Conservation (phyloP, 139 green algal species). For the Klebsormidium nitens region DNA sequence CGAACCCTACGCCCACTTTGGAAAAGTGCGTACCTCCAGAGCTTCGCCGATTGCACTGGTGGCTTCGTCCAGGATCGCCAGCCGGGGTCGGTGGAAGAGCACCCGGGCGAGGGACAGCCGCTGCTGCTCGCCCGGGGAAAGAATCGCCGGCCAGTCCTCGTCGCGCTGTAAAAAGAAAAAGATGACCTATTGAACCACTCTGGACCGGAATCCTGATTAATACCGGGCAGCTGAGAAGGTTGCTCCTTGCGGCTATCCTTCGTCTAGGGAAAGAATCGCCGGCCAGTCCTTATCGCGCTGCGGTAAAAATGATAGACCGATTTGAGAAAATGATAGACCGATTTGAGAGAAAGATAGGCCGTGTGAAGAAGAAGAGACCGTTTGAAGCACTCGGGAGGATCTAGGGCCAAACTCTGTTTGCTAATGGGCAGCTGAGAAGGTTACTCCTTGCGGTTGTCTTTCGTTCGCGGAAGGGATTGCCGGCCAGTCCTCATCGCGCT, state of each 20-base stretch:
- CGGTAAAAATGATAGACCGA: too few species aligned
- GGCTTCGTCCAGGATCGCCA: constrained; percentile 71
- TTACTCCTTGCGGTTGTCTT: constrained; percentile 62
- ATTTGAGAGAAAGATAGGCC: too few species aligned
- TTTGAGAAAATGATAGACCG: too few species aligned
- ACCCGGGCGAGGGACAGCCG: constrained; percentile 63
- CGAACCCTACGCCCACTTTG: too few species aligned
- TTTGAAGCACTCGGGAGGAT: neutral
- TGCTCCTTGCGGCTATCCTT: constrained; percentile 65
- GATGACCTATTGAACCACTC: constrained; percentile 4
- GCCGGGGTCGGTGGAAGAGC: constrained; percentile 60
- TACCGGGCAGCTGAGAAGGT: too few species aligned
- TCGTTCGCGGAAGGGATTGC: constrained; percentile 43
- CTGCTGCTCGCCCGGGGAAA: constrained; percentile 60
- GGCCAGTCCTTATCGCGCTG: constrained; percentile 8
- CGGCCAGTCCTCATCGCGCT: constrained; percentile 4
- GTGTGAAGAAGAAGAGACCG: too few species aligned
- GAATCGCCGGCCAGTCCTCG: neutral
- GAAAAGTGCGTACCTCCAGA: constrained; percentile 5
- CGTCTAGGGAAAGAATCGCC: constrained; percentile 38
- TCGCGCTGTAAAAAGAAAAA: constrained; percentile 1
- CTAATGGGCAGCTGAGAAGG: too few species aligned
- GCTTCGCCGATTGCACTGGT: constrained; percentile 62
- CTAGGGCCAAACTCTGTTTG: too few species aligned
- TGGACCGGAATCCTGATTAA: too few species aligned